A percentile compares a stretch with the other conserved stretches of the same genome.
These are phyloP conservation scores for Forsythia suspensa DNA, from an alignment of 257 asterid species.

Conservation along the genomic window DNA sequence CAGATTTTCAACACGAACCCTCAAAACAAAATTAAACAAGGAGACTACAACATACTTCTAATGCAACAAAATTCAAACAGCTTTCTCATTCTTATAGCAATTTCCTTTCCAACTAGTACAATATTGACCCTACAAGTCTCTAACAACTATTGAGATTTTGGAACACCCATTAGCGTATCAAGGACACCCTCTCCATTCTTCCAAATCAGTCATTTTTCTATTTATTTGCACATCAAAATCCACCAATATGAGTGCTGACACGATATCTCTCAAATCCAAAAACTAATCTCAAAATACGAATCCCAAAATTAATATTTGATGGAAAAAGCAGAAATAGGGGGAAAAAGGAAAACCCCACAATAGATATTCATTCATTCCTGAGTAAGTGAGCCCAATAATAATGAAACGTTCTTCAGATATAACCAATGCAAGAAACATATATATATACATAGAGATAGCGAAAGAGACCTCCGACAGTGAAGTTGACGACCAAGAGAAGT, in stretches of 20 bases:
- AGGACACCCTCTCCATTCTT: background rate
- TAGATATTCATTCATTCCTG: background rate
- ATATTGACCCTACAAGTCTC: background rate
- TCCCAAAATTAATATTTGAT: background rate
- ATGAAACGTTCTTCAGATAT: background rate
- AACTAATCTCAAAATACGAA: background rate
- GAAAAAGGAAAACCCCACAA: background rate
- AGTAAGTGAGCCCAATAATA: background rate
- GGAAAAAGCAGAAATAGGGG: background rate
- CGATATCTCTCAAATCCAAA: background rate
- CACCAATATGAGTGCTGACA: background rate
- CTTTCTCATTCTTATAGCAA: background rate
- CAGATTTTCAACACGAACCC: background rate
- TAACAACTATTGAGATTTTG: background rate
- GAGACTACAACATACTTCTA: background rate
- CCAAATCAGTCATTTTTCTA: background rate
- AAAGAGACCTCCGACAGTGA: conserved; percentile 67
- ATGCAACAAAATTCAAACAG: background rate
- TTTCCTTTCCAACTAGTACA: background rate
- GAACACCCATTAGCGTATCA: background rate
- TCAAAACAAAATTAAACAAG: background rate
- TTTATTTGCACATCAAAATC: background rate
- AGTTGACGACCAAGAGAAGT: conserved; percentile 67
- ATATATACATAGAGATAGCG: background rate
- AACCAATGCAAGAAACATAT: background rate